Evolutionary conservation across 2,329 filamentous ascomycete genomes (phyloP), one percentile per base, ranked within the genome.

Genomic region (Fusarium fracticaudum): DNA sequence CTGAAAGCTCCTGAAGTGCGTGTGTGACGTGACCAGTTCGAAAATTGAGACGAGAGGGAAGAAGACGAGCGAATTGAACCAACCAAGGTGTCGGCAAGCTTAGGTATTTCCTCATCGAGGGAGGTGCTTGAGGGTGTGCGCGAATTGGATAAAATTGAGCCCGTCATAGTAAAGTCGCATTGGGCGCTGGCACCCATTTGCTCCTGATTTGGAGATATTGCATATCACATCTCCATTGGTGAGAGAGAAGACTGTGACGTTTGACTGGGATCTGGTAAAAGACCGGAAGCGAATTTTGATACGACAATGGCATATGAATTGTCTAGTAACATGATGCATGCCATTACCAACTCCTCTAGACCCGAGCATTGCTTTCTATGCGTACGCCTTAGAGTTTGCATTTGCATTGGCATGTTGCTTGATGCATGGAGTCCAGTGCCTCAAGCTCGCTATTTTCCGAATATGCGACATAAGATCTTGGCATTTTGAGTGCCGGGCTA

Each of bases 1-100:
- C 69, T 66, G 55, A 66, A 68, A 61, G 50, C 53, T 50, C 48
- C 38, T 67, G 13, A 44, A 53, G 50, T 44, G 55, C 47, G 48
- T 62, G 61, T 75, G 73, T 70, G 66, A 78, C 66, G 67, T 73
- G 55, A 69, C 41, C 41, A 57, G 45, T 38, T 66, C 58, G 38
- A 41, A 41, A 53, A 59, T 47, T 60, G 74, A 62, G 69, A 70
- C 55, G 67, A 72, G 64, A 67, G 72, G 50, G 40, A 73, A 71
- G 57, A 64, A 53, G 44, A 51, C 51, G 51, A 59, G 62, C 45
- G 26, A 51, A 50, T 58, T 48, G 41, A 48, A n/a, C 63, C 59
- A 66, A 61, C 51, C 40, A 38, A 60, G 58, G 50, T 51, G 54
- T 48, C 43, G 41, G 54, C 35, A 64, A 67, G 59, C 55, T 47